phyloP scores from a whole-genome alignment of 805 yeast genomes.

The Wickerhamiella alocasiicola region DNA sequence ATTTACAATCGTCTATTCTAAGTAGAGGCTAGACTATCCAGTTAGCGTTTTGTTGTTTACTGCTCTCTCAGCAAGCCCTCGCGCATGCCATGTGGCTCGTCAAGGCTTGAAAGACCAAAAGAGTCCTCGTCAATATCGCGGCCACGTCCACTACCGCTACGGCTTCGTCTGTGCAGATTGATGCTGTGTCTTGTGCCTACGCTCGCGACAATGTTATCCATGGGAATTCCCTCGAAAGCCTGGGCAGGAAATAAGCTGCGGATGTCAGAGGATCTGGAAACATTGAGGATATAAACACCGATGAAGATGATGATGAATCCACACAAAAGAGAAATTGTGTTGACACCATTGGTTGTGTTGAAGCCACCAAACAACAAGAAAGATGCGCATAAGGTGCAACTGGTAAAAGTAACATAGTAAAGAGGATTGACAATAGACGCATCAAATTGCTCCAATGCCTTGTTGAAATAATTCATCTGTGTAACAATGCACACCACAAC shows the following conservation, averaged over 20 bases:
- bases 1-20: no score
- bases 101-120: constrained; percentile 27
- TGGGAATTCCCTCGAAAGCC: constrained; percentile 57
- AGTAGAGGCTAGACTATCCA: no score
- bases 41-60: no score
- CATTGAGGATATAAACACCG: constrained; percentile 74
- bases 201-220: constrained; percentile 75
- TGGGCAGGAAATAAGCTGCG: constrained; percentile 32
- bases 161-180: constrained; percentile 39
- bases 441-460: constrained; percentile 85
- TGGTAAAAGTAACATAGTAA: constrained; percentile 83
- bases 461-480: constrained; percentile 89
- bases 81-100: constrained; percentile 19
- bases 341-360: constrained; percentile 68
- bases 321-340: constrained; percentile 66
- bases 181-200: constrained; percentile 65
- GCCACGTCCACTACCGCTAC: constrained; percentile 15
- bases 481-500: constrained; percentile 74
- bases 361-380: constrained; percentile 78
- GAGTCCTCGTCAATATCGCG: constrained; percentile 26
- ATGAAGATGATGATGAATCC: constrained; percentile 80
- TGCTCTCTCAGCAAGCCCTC: constrained; percentile 2
- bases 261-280: constrained; percentile 42
- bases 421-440: constrained; percentile 85
- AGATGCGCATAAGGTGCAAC: constrained; percentile 75